Conservation (phyloP, 345 rosid genomes). For the Murraya paniculata region DNA sequence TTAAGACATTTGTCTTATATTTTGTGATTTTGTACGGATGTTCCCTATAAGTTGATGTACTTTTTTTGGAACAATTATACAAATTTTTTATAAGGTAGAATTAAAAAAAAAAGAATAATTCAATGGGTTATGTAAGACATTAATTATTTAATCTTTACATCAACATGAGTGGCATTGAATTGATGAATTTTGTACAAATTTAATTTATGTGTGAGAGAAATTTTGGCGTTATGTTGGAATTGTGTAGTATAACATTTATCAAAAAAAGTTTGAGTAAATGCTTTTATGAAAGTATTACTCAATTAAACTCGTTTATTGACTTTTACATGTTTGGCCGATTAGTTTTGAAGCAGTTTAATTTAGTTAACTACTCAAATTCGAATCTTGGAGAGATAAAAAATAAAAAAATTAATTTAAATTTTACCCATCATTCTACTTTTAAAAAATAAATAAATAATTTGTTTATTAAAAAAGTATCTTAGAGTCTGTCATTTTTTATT, state of each 20-base stretch:
- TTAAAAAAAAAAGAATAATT: not conserved
- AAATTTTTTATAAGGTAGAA: too few relatives aligned
- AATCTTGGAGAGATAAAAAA: too few relatives aligned
- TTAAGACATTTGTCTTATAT: not conserved
- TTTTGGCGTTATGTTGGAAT: not conserved
- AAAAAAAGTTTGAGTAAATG: not conserved
- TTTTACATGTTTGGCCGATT: too few relatives aligned
- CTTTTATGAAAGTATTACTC: not conserved
- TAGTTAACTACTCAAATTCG: too few relatives aligned
- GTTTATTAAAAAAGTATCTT: too few relatives aligned
- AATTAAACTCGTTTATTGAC: too few relatives aligned
- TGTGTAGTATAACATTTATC: not conserved
- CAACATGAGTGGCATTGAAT: not conserved
- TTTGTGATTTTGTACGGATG: conserved; percentile 4
- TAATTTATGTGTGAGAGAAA: not conserved
- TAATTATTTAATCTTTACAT: not conserved
- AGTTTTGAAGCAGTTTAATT: too few relatives aligned
- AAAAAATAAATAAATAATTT: too few relatives aligned
- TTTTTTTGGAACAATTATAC: not conserved
- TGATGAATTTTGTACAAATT: not conserved
- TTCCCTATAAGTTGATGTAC: not conserved
- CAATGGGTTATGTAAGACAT: not conserved
- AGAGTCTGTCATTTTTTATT: not conserved
- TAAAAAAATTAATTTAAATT: too few relatives aligned
- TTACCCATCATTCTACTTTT: too few relatives aligned